Evolutionary conservation across 2,329 filamentous ascomycete species (phyloP), one percentile per base, ranked within the genome.

Genomic region (Sclerotinia nivalis): DNA sequence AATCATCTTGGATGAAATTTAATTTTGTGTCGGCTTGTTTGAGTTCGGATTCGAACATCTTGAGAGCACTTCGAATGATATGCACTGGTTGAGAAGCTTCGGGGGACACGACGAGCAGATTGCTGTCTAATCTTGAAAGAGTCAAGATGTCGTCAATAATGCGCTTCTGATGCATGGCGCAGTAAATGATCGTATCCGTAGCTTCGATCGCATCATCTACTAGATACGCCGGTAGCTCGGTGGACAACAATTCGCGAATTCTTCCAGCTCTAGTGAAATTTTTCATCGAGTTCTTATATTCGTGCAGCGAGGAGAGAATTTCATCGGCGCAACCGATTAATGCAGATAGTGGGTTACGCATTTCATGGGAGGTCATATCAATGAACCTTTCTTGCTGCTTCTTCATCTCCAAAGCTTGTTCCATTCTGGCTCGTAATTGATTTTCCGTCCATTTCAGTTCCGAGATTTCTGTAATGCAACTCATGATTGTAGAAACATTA

Each of bases 391-490:
- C 91, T 76, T 94, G 92, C 77, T 91, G 89, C 4, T 89, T 82
- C 74, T 85, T 87, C 61, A 85, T 85, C 75, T 87, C 85, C 54
- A 88, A 84, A 1, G 86, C 86, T 70, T 88, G 84, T 65, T 75
- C 73, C 74, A 76, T 75, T 85, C 84, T 75, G 82, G 68, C 71
- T 47, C 69, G 59, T 68, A 74, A 72, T 49, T 58, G 70, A 40
- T 75, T 74, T 70, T 71, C 73, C 64, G 73, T 73, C 84, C 89
- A 89, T 78, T 96, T 96, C 77, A 95, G 91, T 68, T 90, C 87
- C n/a, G 90, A 93, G 72, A 96, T 96, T 75, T 96, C 91, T 0
- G 92, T 94, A 62, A 96, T 89, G 74, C 88, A 91, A 68, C 91
- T 91, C 75, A 94, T 93, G 2, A 93, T 88, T 71, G 88, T 88